Conservation (phyloP, 2,329 filamentous ascomycete genomes). For the Ophiobolus disseminans region DNA sequence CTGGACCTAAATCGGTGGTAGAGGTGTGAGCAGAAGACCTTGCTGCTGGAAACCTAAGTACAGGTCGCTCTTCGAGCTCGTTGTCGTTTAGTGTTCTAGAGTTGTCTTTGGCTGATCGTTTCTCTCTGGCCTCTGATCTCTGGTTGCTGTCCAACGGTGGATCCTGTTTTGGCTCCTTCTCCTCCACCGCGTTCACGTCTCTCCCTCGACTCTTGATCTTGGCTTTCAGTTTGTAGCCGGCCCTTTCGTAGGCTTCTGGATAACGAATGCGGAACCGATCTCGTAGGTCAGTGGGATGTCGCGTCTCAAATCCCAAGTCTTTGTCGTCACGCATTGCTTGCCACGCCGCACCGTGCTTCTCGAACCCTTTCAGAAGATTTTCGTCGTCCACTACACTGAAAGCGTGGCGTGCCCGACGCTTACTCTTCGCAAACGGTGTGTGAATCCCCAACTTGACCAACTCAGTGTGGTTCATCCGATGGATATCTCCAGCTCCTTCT, state of each 20-base stretch:
- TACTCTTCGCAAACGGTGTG: slow-evolving; percentile 57
- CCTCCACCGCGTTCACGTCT: slow-evolving; percentile 9
- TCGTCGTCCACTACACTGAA: slow-evolving; percentile 66
- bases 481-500: slow-evolving; percentile 12
- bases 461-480: slow-evolving; percentile 37
- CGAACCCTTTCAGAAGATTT: slow-evolving; percentile 64
- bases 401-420: slow-evolving; percentile 61
- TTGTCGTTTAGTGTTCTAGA: too few relatives aligned
- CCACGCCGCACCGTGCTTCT: slow-evolving; percentile 67
- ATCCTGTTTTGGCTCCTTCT: background rate
- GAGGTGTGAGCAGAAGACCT: too few relatives aligned
- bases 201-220: slow-evolving; percentile 28
- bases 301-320: slow-evolving; percentile 58
- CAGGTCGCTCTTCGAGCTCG: too few relatives aligned
- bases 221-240: slow-evolving; percentile 49
- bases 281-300: slow-evolving; percentile 64
- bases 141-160: background rate
- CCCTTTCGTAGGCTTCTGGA: slow-evolving; percentile 62
- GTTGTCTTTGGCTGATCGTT: too few relatives aligned
- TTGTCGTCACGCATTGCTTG: slow-evolving; percentile 64
- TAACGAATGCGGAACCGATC: slow-evolving; percentile 68
- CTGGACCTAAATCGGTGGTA: too few relatives aligned
- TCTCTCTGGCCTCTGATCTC: background rate
- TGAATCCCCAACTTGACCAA: slow-evolving; percentile 56
- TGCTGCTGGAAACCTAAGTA: too few relatives aligned